phyloP scores from a whole-genome alignment of 306 rosid species.

The Phaseolus lunatus region DNA sequence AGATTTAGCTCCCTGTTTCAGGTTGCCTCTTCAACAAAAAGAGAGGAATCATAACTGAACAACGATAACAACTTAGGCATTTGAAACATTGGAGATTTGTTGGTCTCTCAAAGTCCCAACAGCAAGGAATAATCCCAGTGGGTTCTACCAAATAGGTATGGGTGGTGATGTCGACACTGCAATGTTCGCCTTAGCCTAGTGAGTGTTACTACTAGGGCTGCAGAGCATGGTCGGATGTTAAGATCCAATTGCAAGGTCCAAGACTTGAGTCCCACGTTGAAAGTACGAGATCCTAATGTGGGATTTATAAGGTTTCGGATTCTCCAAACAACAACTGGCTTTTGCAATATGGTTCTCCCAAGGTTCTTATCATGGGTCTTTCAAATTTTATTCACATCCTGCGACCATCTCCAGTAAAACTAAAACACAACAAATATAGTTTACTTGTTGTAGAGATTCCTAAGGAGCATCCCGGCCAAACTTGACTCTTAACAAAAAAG shows the following conservation, averaged over 20 bases:
- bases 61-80: neutral
- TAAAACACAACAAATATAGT: slow-evolving; percentile 12
- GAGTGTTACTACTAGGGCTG: neutral
- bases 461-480: neutral
- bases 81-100: neutral
- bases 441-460: neutral
- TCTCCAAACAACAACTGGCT: neutral
- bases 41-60: neutral
- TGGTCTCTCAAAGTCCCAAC: neutral
- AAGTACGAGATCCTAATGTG: neutral
- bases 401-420: slow-evolving; percentile 11
- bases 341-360: neutral
- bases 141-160: neutral
- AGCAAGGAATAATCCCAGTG: neutral
- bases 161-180: neutral
- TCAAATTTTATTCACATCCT: slow-evolving; percentile 1
- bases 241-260: neutral
- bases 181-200: neutral
- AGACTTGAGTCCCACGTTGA: neutral
- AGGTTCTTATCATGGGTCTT: neutral
- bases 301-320: neutral
- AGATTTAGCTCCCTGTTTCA: neutral
- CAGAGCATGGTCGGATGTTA: neutral
- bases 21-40: neutral
- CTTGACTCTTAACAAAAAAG: neutral